Base-by-base conservation (phyloP, 1,284 basidiomycete genomes). In the Xerocomus nothofagi region DNA sequence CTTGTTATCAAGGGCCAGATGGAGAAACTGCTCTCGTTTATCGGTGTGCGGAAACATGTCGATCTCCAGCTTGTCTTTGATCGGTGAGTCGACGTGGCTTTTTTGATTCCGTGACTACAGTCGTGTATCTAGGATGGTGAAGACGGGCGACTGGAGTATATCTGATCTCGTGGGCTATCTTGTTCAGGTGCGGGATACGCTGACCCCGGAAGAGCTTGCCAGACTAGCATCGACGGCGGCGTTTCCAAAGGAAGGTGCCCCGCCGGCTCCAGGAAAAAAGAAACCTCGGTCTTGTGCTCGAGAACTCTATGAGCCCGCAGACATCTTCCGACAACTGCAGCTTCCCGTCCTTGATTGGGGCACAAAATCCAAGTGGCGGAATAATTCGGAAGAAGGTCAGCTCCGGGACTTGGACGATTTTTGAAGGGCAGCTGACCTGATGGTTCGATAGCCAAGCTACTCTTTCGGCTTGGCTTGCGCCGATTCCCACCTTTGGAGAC, bases 271-370 rank as follows among this genome's bases (percentile, higher is more conserved):
- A 0, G 58, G 50, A 23, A 61, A 61, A 53, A 80, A 75, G 59
- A 63, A 67, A 5, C 61, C 71, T 4, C 73, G 89, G 14, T 80
- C 75, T 60, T 81, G 75, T 47, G 89, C 92, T 0, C 72, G 74
- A 29, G 81, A 91, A 49, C 74, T 95, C 2, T 97, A 96, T 61
- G 94, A 98, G 63, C 96, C 97, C 0, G 63, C 77, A 2, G 86
- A 89, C 32, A 74, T 79, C 1, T 83, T 96, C 54, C 80, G 88
- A 10, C 75, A 82, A 40, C 74, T 98, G 2, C 80, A 81, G 8
- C 72, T 99, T 9, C 93, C 94, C 1, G 66, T 96, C 1, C 76
- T 99, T 33, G 92, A 93, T 60, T 99, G 95, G 95, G 86, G 89
- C 1, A 77, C 76, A 9, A 77, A 83, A 53, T 69, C 71, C 7